phyloP scores from a whole-genome alignment of 257 asterid genomes.

The Solanum pennellii region DNA sequence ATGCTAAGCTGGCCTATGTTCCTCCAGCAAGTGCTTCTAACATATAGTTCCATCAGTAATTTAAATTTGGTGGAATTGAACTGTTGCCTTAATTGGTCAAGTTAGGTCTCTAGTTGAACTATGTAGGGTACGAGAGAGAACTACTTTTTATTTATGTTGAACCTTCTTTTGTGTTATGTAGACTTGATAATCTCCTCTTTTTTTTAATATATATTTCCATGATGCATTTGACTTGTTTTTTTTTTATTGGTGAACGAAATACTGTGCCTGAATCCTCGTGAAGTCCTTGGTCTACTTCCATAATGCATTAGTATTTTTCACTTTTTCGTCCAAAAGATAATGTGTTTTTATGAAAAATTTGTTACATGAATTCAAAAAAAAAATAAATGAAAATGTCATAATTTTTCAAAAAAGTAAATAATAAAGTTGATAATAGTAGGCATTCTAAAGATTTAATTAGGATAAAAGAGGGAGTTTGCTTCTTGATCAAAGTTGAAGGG shows the following conservation, averaged over 20 bases:
- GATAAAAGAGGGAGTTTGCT: not conserved
- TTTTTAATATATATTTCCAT: no score
- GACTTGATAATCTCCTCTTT: not conserved
- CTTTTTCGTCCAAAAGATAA: no score
- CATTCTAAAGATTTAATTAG: not conserved
- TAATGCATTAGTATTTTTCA: no score
- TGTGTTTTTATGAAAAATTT: no score
- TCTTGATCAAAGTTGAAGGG: not conserved
- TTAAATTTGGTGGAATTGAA: conserved; percentile 7
- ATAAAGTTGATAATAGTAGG: not conserved
- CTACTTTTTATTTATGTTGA: not conserved
- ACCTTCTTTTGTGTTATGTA: not conserved
- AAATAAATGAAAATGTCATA: not conserved
- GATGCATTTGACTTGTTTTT: not conserved
- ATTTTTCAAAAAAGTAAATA: not conserved
- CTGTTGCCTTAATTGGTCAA: not conserved
- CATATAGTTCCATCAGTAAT: conserved; percentile 3
- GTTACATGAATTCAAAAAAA: no score
- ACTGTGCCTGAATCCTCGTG: not conserved
- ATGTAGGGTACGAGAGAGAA: not conserved
- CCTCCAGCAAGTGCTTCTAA: not conserved
- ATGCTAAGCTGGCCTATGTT: not conserved
- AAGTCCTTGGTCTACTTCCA: no score
- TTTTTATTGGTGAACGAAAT: not conserved
- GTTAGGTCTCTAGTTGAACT: not conserved